Evolutionary conservation across 345 rosid genomes (phyloP).

Genomic region (Trapa incisa): DNA sequence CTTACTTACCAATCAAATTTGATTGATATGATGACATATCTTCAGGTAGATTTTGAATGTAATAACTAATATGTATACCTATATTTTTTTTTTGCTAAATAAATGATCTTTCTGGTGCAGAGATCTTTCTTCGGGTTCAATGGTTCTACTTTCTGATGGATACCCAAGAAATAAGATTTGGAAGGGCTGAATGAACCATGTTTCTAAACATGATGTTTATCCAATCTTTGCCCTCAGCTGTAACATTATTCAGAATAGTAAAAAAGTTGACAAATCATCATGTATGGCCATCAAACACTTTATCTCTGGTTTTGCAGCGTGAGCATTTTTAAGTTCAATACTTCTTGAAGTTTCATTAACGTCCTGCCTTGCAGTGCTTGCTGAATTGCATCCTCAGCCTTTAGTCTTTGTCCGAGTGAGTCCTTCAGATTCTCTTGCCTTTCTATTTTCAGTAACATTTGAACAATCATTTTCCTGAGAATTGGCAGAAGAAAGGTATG

Average conservation of each 20-base stretch:
- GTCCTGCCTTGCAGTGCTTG: not conserved
- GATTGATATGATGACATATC: not conserved
- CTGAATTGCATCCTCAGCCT: not conserved
- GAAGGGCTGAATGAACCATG: not conserved
- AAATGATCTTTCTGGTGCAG: constrained; percentile 7
- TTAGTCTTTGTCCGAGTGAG: no score
- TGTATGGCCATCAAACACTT: not conserved
- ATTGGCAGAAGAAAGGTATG: no score
- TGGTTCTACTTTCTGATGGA: constrained; percentile 61
- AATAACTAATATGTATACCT: not conserved
- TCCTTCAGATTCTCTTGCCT: no score
- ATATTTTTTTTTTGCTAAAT: no score
- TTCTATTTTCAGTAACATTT: no score
- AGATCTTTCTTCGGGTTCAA: constrained; percentile 57
- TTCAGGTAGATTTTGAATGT: not conserved
- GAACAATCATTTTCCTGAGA: no score
- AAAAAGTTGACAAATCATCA: not conserved
- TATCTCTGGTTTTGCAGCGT: not conserved
- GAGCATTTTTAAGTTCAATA: not conserved
- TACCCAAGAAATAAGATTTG: not conserved
- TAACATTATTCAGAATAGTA: not conserved
- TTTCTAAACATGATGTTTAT: not conserved
- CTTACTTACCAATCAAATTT: not conserved
- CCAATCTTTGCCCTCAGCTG: not conserved
- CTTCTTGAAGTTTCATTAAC: not conserved